Conservation (phyloP, 2,329 filamentous ascomycete genomes). For the Elsinoe batatas region DNA sequence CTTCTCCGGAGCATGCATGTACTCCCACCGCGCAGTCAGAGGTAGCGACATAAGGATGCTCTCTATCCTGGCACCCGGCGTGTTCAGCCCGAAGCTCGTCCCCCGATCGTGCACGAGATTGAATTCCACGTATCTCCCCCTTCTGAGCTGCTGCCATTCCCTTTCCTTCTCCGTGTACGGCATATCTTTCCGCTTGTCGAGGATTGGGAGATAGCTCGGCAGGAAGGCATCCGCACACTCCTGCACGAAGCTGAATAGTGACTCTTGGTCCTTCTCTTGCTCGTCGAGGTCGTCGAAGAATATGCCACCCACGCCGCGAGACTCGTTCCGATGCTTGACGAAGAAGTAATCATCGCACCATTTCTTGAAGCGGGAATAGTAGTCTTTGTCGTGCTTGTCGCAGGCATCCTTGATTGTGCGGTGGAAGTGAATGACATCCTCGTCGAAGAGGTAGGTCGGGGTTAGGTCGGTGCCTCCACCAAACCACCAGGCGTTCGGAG, state of each 20-base stretch:
- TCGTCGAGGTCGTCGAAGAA: slow-evolving; percentile 98
- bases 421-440: slow-evolving; percentile 96
- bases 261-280: slow-evolving; percentile 74
- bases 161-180: slow-evolving; percentile 77
- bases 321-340: slow-evolving; percentile 82
- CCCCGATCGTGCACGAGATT: slow-evolving; percentile 95
- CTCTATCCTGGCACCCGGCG: slow-evolving; percentile 82
- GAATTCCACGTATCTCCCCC: slow-evolving; percentile 97
- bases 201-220: slow-evolving; percentile 81
- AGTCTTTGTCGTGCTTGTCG: slow-evolving; percentile 82
- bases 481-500: slow-evolving; percentile 90
- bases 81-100: slow-evolving; percentile 87
- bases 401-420: slow-evolving; percentile 84
- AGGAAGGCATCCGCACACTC: slow-evolving; percentile 80
- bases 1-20: slow-evolving; percentile 80
- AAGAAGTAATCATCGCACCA: slow-evolving; percentile 98
- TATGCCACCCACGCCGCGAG: slow-evolving; percentile 84
- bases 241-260: slow-evolving; percentile 80
- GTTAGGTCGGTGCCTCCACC: slow-evolving; percentile 92
- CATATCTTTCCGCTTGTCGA: slow-evolving; percentile 84
- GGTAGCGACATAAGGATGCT: slow-evolving; percentile 97
- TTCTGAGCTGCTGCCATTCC: slow-evolving; percentile 88
- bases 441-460: slow-evolving; percentile 87
- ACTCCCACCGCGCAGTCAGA: slow-evolving; percentile 84
- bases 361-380: slow-evolving; percentile 90